Conservation (phyloP, 169 alveolate species). For the Toxoplasma gondii region DNA sequence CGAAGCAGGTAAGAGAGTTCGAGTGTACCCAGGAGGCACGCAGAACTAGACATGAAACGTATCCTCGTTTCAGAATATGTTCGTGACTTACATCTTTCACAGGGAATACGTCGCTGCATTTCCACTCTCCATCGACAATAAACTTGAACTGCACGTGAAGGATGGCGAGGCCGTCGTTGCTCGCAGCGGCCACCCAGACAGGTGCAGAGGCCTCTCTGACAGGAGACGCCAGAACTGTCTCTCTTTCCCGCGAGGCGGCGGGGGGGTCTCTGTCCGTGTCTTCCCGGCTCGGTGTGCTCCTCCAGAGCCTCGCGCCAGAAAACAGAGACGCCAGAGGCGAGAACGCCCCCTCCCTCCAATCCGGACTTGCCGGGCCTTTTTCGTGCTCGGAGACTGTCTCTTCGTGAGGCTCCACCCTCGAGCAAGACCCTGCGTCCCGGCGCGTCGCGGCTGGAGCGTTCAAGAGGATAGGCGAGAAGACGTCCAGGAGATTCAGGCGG, state of each 20-base stretch:
- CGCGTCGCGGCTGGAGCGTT: not conserved
- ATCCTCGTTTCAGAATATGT: too few relatives aligned
- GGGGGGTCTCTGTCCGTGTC: not conserved
- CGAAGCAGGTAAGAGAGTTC: too few relatives aligned
- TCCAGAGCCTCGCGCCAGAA: not conserved
- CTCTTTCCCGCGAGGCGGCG: not conserved
- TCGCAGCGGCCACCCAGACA: not conserved
- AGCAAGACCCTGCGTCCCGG: not conserved
- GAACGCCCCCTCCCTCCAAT: not conserved
- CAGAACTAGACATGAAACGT: too few relatives aligned
- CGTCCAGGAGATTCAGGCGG: not conserved
- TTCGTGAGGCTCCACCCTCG: not conserved
- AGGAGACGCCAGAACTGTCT: not conserved
- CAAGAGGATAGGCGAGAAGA: not conserved
- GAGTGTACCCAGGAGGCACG: too few relatives aligned
- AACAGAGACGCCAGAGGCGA: not conserved
- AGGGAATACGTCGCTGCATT: not conserved
- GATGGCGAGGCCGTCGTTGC: not conserved
- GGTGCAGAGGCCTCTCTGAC: not conserved
- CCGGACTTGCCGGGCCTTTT: not conserved
- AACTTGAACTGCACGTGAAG: not conserved
- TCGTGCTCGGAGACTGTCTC: not conserved
- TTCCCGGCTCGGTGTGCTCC: not conserved
- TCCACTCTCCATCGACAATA: slow-evolving; percentile 29
- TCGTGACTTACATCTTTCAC: slow-evolving; percentile 5